These are phyloP conservation scores for Salix viminalis DNA, from an alignment of 345 rosid genomes.

Conservation along the genomic window DNA sequence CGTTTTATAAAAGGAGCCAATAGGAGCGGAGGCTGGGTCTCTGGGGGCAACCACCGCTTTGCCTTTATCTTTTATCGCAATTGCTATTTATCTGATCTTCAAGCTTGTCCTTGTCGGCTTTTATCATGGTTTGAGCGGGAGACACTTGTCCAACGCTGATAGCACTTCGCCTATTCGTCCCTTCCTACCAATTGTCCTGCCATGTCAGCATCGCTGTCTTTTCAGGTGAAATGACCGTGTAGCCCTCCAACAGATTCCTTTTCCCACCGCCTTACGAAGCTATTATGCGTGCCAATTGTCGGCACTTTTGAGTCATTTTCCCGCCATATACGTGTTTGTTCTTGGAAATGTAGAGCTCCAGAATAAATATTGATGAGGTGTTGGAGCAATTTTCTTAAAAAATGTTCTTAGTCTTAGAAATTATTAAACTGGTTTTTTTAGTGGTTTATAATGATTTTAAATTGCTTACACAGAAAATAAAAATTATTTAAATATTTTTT, in stretches of 20 bases:
- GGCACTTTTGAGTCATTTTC: slow-evolving; percentile 6
- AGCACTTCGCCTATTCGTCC: slow-evolving; percentile 12
- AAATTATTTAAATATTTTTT: too few relatives aligned
- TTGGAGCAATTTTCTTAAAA: too few relatives aligned
- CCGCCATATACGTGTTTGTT: too few relatives aligned
- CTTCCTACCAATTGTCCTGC: neutral
- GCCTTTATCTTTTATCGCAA: slow-evolving; percentile 31
- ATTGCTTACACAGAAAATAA: too few relatives aligned
- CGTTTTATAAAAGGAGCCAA: slow-evolving; percentile 43
- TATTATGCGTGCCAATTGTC: neutral
- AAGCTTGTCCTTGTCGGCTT: slow-evolving; percentile 39
- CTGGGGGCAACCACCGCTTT: slow-evolving; percentile 29
- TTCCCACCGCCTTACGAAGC: neutral
- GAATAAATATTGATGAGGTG: too few relatives aligned
- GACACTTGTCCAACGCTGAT: slow-evolving; percentile 28
- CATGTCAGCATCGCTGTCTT: slow-evolving; percentile 17
- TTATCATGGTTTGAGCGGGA: slow-evolving; percentile 5
- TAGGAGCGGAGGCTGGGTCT: slow-evolving; percentile 34
- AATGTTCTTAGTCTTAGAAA: too few relatives aligned
- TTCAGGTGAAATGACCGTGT: slow-evolving; percentile 1
- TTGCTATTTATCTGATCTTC: slow-evolving; percentile 24
- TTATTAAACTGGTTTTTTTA: too few relatives aligned
- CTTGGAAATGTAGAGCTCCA: too few relatives aligned
- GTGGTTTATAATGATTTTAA: too few relatives aligned
- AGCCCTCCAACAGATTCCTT: neutral